Percentiles rank a stretch among this genome's conserved stretches.
Evolutionary conservation across 441 rosid genomes (phyloP).

Genomic region (Jatropha multifida): DNA sequence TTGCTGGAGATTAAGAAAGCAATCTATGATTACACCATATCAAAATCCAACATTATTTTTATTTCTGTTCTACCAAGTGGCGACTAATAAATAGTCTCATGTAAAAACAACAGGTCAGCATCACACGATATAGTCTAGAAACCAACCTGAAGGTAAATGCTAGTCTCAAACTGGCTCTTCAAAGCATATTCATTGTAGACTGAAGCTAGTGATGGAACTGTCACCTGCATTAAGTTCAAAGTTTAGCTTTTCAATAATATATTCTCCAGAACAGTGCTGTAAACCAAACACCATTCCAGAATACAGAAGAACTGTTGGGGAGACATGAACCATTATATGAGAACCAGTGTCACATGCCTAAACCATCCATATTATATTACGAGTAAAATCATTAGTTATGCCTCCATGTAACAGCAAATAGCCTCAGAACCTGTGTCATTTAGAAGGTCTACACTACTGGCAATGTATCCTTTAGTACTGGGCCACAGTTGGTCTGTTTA

Average conservation of each 20-base stretch:
- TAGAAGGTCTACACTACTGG: not conserved
- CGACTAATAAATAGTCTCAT: not conserved
- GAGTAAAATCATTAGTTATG: not conserved
- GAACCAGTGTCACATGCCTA: not conserved
- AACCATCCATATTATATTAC: not conserved
- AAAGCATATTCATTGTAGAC: conserved; percentile 94
- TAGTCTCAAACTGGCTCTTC: conserved; percentile 95
- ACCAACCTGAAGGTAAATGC: conserved; percentile 92
- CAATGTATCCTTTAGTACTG: not conserved
- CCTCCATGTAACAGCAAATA: not conserved
- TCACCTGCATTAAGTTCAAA: conserved; percentile 45
- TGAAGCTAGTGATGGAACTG: conserved; percentile 93
- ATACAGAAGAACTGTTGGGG: not conserved
- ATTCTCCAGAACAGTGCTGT: not conserved
- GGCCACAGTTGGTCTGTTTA: not conserved
- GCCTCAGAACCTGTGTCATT: not conserved
- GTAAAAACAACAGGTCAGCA: not conserved
- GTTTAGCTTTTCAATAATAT: not conserved
- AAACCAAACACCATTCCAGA: not conserved
- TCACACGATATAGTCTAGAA: not conserved
- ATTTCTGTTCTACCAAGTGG: not conserved
- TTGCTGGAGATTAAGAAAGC: conserved; percentile 9
- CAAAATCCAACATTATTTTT: not conserved
- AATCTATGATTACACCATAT: not conserved
- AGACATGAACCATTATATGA: not conserved